Percentiles rank a stretch among this genome's conserved stretches.
These are phyloP conservation scores for Solanum bulbocastanum DNA, from an alignment of 257 asterid genomes.

Conservation along the genomic window DNA sequence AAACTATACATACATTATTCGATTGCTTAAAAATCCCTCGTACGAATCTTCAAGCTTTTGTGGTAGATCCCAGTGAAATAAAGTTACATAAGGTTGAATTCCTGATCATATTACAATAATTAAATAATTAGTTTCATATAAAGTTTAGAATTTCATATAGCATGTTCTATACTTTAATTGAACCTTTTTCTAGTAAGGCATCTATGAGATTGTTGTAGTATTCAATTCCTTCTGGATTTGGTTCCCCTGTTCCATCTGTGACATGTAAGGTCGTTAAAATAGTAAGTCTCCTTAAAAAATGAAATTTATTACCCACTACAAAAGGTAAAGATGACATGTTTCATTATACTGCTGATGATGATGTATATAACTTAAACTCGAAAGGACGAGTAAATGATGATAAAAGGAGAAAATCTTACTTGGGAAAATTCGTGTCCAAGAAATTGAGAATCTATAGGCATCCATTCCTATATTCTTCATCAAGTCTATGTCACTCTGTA, in stretches of 20 bases:
- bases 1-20: constrained; percentile 39
- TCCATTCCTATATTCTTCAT: constrained; percentile 84
- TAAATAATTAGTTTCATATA: background rate
- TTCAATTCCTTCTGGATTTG: constrained; percentile 63
- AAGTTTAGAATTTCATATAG: background rate
- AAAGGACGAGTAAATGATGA: background rate
- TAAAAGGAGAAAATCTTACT: constrained; percentile 23
- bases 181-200: constrained; percentile 62
- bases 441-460: constrained; percentile 82
- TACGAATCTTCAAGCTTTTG: constrained; percentile 61
- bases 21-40: constrained; percentile 50
- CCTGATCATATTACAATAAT: constrained; percentile 24
- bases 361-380: background rate
- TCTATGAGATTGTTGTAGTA: constrained; percentile 70
- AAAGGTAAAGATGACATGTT: background rate
- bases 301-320: too few species aligned
- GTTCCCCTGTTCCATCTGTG: constrained; percentile 73
- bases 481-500: constrained; percentile 68
- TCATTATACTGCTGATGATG: background rate
- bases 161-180: background rate
- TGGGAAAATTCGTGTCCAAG: constrained; percentile 87
- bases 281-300: background rate
- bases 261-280: background rate
- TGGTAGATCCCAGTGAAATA: constrained; percentile 93
- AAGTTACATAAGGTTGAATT: constrained; percentile 62